phyloP scores from a whole-genome alignment of 179 eudicot species.

The Camellia oleifera region DNA sequence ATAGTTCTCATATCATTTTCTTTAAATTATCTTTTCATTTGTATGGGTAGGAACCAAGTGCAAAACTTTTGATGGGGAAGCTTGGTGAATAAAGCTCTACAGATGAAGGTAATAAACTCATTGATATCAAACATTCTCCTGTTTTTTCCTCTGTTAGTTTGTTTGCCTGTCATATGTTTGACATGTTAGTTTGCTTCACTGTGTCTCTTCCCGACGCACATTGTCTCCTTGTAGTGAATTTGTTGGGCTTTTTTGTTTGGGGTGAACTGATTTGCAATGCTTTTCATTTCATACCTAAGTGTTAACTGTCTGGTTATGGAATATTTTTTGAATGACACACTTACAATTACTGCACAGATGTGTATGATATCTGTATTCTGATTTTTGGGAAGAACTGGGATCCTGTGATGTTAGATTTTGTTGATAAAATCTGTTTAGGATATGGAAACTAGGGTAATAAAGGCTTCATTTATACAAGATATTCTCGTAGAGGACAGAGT shows the following conservation, averaged over 20 bases:
- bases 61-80: neutral
- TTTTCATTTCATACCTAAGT: neutral
- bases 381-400: too few species aligned
- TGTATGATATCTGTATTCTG: too few species aligned
- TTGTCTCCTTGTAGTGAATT: neutral
- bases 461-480: too few species aligned
- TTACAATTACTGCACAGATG: too few species aligned
- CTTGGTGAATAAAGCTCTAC: neutral
- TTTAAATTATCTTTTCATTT: neutral
- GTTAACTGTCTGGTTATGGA: too few species aligned
- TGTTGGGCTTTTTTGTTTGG: too few species aligned
- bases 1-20: neutral
- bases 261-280: neutral
- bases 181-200: neutral
- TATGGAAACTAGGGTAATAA: too few species aligned
- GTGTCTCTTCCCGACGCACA: neutral
- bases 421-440: too few species aligned
- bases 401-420: too few species aligned
- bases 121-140: neutral
- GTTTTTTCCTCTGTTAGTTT: neutral
- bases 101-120: conserved; percentile 1
- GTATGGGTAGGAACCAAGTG: neutral
- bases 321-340: too few species aligned
- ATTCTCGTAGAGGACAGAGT: too few species aligned
- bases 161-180: neutral